Evolutionary conservation across 1,139 yeast genomes (phyloP).

Genomic region (Protomyces arabidopsidicola): DNA sequence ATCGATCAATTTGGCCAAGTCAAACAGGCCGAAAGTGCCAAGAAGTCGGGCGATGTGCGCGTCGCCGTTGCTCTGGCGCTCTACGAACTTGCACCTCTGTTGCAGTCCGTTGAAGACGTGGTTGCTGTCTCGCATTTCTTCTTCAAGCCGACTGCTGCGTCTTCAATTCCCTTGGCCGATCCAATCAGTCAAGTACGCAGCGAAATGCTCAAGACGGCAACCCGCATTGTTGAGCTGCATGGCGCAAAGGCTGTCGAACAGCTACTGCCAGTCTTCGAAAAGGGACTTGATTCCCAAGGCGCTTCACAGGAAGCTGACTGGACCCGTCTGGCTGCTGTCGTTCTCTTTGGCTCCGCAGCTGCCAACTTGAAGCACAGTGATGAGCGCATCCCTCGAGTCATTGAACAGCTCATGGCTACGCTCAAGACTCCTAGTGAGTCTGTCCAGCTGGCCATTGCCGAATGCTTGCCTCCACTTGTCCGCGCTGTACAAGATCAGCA

Average conservation of each 20-base stretch:
- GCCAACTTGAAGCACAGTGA: slow-evolving; percentile 68
- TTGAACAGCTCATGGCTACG: slow-evolving; percentile 66
- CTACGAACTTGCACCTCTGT: slow-evolving; percentile 52
- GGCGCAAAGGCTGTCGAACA: slow-evolving; percentile 64
- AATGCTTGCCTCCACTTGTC: slow-evolving; percentile 79
- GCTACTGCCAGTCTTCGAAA: slow-evolving; percentile 73
- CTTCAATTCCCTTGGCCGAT: slow-evolving; percentile 62
- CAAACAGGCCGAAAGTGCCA: not conserved
- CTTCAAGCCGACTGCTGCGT: slow-evolving; percentile 46
- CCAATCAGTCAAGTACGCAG: slow-evolving; percentile 66
- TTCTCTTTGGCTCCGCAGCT: slow-evolving; percentile 82
- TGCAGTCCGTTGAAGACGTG: slow-evolving; percentile 39
- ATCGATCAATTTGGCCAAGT: slow-evolving; percentile 16
- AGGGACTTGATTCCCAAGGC: slow-evolving; percentile 43
- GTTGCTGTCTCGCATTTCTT: slow-evolving; percentile 34
- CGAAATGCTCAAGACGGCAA: slow-evolving; percentile 86
- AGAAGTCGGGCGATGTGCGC: not conserved
- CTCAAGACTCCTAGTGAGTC: slow-evolving; percentile 83
- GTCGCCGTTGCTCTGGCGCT: slow-evolving; percentile 52
- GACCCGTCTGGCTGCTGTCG: slow-evolving; percentile 74
- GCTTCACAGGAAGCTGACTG: slow-evolving; percentile 53
- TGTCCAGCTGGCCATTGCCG: slow-evolving; percentile 81
- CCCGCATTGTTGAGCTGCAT: slow-evolving; percentile 58
- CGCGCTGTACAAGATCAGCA: slow-evolving; percentile 47
- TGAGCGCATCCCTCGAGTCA: slow-evolving; percentile 56